Base-by-base conservation (phyloP, 2,329 filamentous ascomycete genomes). In the Massarina eburnea region DNA sequence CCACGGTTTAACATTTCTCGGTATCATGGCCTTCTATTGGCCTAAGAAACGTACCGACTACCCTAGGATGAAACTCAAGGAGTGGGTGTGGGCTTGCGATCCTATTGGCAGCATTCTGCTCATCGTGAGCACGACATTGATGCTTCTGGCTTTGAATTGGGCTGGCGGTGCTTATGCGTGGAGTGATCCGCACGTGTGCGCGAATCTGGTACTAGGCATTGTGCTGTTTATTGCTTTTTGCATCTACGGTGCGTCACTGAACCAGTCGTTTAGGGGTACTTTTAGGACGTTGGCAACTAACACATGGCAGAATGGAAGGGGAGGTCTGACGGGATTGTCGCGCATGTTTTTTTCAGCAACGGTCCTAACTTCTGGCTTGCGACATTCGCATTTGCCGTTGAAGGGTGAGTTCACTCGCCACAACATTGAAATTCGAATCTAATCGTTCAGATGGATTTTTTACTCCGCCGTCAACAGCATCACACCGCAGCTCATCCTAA, bases 321-420 rank as follows among this genome's bases (percentile, higher is more conserved):
- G 1, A 67, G 79, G 45, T 55, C 63, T 7, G 79, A 82, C 49
- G 80, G 79, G 3, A 74, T 82, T 8, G 68, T 81, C 0, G 78
- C 79, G 0, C 79, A 82, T 53, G 72, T 80, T 27, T 81, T 81
- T 69, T 82, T 82, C 64, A 67, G 63, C 22, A 64, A 69, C 1
- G 78, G 79, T 10, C 75, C 74, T 10, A 82, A 82, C 57, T 82
- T 82, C 54, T 74, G 71, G 7, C 72, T 81, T 3, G 74, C 78
- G 2, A 73, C 77, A 8, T 80, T 81, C 56, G 79, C 79, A 3
- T 81, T 81, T 49, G 75, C 76, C 3, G 76, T 81, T 26, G 79
- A 82, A 62, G 79, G 79, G 47, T 80, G 35, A 27, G 48, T 45
- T n/a, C n/a, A n/a, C 29, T 27, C 17, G 3, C 10, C 18, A 21